Percentiles rank a stretch among this genome's conserved stretches.
phyloP scores from a whole-genome alignment of 805 yeast genomes.

The Scheffersomyces coipomensis region DNA sequence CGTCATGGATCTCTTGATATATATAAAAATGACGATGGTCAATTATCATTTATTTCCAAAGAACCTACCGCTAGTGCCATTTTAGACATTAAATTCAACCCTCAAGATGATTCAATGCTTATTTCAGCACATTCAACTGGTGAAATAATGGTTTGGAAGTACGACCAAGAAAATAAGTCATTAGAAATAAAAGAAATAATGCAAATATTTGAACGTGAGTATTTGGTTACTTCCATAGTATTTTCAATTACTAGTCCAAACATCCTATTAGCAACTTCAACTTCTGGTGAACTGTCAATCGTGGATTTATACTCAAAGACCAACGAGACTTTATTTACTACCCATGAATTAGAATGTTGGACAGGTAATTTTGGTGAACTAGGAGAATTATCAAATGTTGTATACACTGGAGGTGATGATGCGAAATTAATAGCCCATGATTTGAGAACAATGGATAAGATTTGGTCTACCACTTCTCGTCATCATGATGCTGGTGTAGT shows the following conservation, averaged over 20 bases:
- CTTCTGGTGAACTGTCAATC: slow-evolving; percentile 60
- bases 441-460: slow-evolving; percentile 34
- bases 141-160: slow-evolving; percentile 60
- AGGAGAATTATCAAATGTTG: slow-evolving; percentile 51
- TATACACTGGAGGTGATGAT: slow-evolving; percentile 93
- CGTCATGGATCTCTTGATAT: slow-evolving; percentile 65
- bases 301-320: slow-evolving; percentile 25
- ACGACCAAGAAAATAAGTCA: slow-evolving; percentile 19
- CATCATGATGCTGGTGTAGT: slow-evolving; percentile 92
- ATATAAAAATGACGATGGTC: slow-evolving; percentile 24
- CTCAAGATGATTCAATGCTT: slow-evolving; percentile 47
- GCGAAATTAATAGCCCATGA: slow-evolving; percentile 74
- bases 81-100: slow-evolving; percentile 71
- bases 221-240: slow-evolving; percentile 63
- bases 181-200: slow-evolving; percentile 14
- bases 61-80: slow-evolving; percentile 58
- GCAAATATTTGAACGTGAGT: slow-evolving; percentile 47
- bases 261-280: slow-evolving; percentile 55
- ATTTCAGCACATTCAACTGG: slow-evolving; percentile 84
- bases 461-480: slow-evolving; percentile 43
- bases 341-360: slow-evolving; percentile 86
- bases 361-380: slow-evolving; percentile 68
- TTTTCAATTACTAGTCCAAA: slow-evolving; percentile 46
- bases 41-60: slow-evolving; percentile 15
- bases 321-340: slow-evolving; percentile 23